Percentiles rank a stretch among this genome's conserved stretches.
Conservation (phyloP, 2,329 filamentous ascomycete genomes). For the Pseudogymnoascus sp. region DNA sequence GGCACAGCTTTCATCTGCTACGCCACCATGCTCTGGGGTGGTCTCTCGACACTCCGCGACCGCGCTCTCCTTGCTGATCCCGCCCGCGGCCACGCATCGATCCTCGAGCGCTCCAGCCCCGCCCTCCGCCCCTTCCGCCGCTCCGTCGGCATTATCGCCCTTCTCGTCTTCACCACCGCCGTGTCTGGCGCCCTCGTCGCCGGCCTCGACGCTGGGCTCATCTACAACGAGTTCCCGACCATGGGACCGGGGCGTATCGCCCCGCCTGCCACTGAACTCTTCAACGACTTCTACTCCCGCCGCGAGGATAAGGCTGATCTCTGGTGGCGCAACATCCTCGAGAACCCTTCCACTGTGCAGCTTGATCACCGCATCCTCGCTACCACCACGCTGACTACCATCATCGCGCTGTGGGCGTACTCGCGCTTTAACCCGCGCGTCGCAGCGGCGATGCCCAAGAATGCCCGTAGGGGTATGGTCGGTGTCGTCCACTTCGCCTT, state of each 20-base stretch:
- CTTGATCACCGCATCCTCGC: slow-evolving; percentile 91
- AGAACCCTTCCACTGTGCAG: slow-evolving; percentile 93
- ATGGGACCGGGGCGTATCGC: slow-evolving; percentile 74
- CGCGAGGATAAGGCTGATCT: slow-evolving; percentile 70
- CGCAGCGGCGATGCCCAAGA: slow-evolving; percentile 48
- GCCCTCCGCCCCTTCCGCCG: slow-evolving; percentile 65
- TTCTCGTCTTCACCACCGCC: slow-evolving; percentile 77
- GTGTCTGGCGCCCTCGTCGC: slow-evolving; percentile 93
- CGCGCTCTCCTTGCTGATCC: slow-evolving; percentile 63
- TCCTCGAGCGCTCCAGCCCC: slow-evolving; percentile 56
- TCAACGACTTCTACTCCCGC: slow-evolving; percentile 77
- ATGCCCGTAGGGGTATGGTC: slow-evolving; percentile 59
- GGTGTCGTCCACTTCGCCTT: slow-evolving; percentile 77
- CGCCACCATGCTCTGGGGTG: slow-evolving; percentile 86
- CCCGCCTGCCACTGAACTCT: slow-evolving; percentile 75
- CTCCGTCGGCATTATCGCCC: slow-evolving; percentile 59
- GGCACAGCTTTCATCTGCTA: slow-evolving; percentile 90
- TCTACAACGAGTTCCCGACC: slow-evolving; percentile 97
- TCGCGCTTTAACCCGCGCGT: slow-evolving; percentile 54
- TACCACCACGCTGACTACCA: slow-evolving; percentile 74
- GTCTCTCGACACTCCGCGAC: slow-evolving; percentile 72
- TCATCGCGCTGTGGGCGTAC: slow-evolving; percentile 75
- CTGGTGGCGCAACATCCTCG: slow-evolving; percentile 95
- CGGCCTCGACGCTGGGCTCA: slow-evolving; percentile 88
- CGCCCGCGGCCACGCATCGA: slow-evolving; percentile 47